Evolutionary conservation across 768 basidiomycete species (phyloP), one percentile per base, ranked within the genome.

Genomic region (Russula dissimulans): DNA sequence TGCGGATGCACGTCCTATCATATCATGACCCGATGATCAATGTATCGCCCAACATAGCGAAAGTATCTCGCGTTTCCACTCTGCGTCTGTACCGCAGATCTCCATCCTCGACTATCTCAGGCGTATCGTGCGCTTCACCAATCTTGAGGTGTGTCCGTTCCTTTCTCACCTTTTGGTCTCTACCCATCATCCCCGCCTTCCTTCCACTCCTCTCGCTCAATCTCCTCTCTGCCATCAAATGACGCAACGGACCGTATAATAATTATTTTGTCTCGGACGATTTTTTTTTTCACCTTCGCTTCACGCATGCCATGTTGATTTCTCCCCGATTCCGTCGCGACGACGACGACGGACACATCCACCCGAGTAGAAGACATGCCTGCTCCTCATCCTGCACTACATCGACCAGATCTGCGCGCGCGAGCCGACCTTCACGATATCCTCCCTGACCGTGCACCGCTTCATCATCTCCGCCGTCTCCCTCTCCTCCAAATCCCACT

Each of bases 371-470:
- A 86, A 85, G 73, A 80, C 85, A 43, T 90, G 86, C 66, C 81
- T 95, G 53, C 75, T 94, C 65, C 84, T 92, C 72, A 85, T 84
- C 39, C 79, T 94, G 63, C 85, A 89, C 76, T 93, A 94, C 73
- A 91, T 95, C 76, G 93, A 95, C 75, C 87, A 90, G 76, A 92
- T 97, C 69, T 95, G 92, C 74, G 81, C 85, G 47, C 84, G 91
- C 66, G 81, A 84, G 67, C 89, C 92, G 26, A 78, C 84, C 38
- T 99, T 97, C 79, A 95, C 89, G 51, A 82, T 99, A 65, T 91
- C 92, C 41, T 95, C 94, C 41, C 84, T 98, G 68, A 98, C 95
- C 26, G 93, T 93, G 69, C 97, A 99, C 75, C 92, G 97, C 61
- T 98, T 99, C 76, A 80, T 97, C 70, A 97, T 98, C 75, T 82